Base-by-base conservation (phyloP, 805 yeast species). In the Hanseniaspora occidentalis region DNA sequence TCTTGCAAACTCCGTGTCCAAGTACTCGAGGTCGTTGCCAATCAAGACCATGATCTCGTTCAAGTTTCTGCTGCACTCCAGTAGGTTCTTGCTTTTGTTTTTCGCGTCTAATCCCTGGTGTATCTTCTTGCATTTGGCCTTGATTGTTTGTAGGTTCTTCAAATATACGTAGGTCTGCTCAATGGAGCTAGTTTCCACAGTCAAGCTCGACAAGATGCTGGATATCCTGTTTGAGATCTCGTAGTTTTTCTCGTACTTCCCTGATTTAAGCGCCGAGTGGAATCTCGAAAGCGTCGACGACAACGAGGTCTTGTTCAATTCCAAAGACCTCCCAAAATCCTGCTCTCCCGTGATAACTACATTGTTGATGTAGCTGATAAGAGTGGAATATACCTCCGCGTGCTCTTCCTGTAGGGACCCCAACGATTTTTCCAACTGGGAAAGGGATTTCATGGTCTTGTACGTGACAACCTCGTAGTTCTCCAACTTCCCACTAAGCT, bases 11-110 rank as follows among this genome's bases (percentile, higher is more conserved):
- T 72, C 65, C 16, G 95, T 88, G 13, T 60, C 64, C 13, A 81
- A 54, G 5, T 71, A 50, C 1, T 66, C 69, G 1, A 57, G 48
- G 13, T 33, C 36, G 14, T 33, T 33, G 16, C 19, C 19, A 0
- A 94, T 84, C 29, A 89, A 60, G 6, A 54, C 42, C 36, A 71
- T 62, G 3, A 80, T 75, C 21, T 62, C 63, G 42, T 60, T 52
- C 4, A 86, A 79, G 14, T 85, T 71, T 40, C 64, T 64, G 0
- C 95, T 89, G 1, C 95, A 95, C n/a, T 72, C 56, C 22, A 71
- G 73, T 83, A 92, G 85, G 49, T 18, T 18, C 16, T 20, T 19
- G 9, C 19, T 33, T 11, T 84, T 74, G 23, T 70, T 60, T 24
- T 72, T 41, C 16, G 49, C 71, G 26, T 75, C 79, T 40, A 89